These are phyloP conservation scores for Luffa acutangula DNA, from an alignment of 306 rosid genomes.

Conservation along the genomic window DNA sequence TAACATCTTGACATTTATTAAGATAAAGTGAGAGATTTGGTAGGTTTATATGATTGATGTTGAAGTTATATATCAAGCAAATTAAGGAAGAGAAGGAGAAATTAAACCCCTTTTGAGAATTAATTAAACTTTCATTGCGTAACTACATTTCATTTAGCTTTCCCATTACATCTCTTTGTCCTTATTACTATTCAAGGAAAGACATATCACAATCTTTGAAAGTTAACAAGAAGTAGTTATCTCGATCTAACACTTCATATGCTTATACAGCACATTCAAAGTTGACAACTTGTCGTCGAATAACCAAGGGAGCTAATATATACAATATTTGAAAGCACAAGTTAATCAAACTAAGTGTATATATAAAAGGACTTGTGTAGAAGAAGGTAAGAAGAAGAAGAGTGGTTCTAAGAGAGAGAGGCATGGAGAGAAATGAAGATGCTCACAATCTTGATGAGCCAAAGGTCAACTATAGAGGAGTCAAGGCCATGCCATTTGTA, in stretches of 20 bases:
- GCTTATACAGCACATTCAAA: conserved; percentile 2
- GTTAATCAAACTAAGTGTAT: background rate
- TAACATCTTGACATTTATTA: too few species aligned
- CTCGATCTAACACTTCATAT: conserved; percentile 4
- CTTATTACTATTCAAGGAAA: conserved; percentile 1
- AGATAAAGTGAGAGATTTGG: background rate
- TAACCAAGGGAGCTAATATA: background rate
- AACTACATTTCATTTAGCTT: background rate
- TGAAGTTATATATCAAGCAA: too few species aligned
- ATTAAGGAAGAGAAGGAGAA: too few species aligned
- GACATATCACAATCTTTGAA: background rate
- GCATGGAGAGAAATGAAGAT: conserved; percentile 9
- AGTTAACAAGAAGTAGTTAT: background rate
- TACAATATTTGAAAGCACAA: background rate
- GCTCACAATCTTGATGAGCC: background rate
- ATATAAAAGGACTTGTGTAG: background rate
- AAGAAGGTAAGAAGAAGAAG: background rate
- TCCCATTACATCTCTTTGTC: background rate
- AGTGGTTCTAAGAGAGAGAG: background rate
- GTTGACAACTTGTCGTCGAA: background rate
- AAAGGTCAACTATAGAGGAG: conserved; percentile 48
- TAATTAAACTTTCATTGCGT: too few species aligned
- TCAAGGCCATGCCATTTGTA: conserved; percentile 82
- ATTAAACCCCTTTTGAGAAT: too few species aligned
- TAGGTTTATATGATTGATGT: too few species aligned